Evolutionary conservation across 768 basidiomycete genomes (phyloP), one percentile per base, ranked within the genome.

Genomic region (Rhodotorula toruloides): DNA sequence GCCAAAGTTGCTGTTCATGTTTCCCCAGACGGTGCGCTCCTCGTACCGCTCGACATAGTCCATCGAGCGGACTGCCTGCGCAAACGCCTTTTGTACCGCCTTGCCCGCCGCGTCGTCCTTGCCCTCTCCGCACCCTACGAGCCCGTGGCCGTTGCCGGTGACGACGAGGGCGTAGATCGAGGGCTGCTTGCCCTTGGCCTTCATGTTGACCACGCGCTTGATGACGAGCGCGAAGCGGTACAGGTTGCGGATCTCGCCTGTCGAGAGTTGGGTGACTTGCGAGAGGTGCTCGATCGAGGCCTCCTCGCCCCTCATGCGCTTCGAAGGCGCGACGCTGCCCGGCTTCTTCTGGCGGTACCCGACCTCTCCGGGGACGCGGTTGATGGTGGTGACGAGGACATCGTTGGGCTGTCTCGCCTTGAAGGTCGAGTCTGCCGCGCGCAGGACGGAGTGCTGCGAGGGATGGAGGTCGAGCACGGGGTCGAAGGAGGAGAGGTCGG

Each of bases 21-120:
- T 88, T 29, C 91, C 90, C 89, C 90, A 97, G 25, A 96, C 82
- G n/a, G 96, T 98, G 56, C 96, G 84, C 69, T 85, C 81, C 78
- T 99, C 94, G 78, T 91, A 97, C n/a, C 91, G 85, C 71, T 89
- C 87, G 60, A 99, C 90, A 74, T 82, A 87, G 78, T 97, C 96
- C 87, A 97, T 87, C 74, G 86, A 88, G 68, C 87, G 83, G 36
- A 94, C 81, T 4, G 91, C 96, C 80, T 84, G 78, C 42, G 81
- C 77, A 68, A 83, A 78, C n/a, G 87, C 83, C 76, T 86, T 85
- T 52, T 77, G 77, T 22, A 81, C 75, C 4, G 88, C 89, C 43
- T 65, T 67, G 25, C 80, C 77, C 12, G 80, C 65, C 2, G 73
- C 73, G 44, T 88, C 85, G 76, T 87, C 85, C 77, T 91, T 92